Conservation (phyloP, 495 filamentous ascomycete genomes). For the Penicillium cataractarum region DNA sequence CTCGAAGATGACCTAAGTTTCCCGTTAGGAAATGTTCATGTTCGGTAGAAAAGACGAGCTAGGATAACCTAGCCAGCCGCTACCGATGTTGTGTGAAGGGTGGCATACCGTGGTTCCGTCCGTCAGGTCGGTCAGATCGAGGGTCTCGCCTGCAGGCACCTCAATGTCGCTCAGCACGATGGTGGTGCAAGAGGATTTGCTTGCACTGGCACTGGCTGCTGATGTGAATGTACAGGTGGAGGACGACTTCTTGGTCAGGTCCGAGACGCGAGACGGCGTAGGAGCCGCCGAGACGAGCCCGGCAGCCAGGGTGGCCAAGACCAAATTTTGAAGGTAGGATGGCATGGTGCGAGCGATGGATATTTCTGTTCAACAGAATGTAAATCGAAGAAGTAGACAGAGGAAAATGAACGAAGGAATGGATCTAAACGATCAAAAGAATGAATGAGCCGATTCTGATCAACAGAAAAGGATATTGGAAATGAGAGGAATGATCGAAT, state of each 20-base stretch:
- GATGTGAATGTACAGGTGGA: constrained; percentile 2
- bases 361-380: background rate
- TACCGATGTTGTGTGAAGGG: background rate
- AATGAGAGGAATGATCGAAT: background rate
- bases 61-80: background rate
- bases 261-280: constrained; percentile 3
- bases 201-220: background rate
- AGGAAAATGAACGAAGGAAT: background rate
- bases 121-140: constrained; percentile 1
- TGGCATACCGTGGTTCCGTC: background rate
- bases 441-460: constrained; percentile 6
- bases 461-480: constrained; percentile 10
- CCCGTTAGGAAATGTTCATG: no score
- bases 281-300: background rate
- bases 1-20: constrained; percentile 7
- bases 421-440: background rate
- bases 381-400: background rate
- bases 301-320: constrained; percentile 1
- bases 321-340: background rate
- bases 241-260: constrained; percentile 6
- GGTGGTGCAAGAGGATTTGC: background rate
- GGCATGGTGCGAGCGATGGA: background rate
- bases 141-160: background rate
- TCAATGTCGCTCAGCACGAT: background rate
- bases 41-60: no score